A percentile compares a stretch with the other conserved stretches of the same genome.
Conservation (phyloP, 306 rosid genomes). For the Abrus precatorius region DNA sequence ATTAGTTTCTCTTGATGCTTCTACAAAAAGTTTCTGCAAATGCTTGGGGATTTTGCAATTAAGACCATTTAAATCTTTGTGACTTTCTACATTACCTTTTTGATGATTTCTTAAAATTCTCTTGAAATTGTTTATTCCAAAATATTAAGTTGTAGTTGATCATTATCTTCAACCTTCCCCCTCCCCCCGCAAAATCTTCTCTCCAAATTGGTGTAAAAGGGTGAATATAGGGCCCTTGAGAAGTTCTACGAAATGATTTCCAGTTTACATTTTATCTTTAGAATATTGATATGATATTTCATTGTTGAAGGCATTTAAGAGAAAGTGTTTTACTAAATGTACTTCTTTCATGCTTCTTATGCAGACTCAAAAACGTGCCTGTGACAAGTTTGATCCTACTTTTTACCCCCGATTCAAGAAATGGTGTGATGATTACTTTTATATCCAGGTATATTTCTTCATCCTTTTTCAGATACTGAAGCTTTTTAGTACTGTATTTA, state of each 20-base stretch:
- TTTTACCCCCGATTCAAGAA: slow-evolving; percentile 97
- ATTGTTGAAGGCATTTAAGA: slow-evolving; percentile 15
- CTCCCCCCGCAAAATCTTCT: background rate
- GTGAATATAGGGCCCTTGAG: background rate
- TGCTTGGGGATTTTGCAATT: slow-evolving; percentile 23
- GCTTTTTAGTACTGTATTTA: slow-evolving; percentile 30
- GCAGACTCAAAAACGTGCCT: slow-evolving; percentile 81
- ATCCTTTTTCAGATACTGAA: slow-evolving; percentile 33
- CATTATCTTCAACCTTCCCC: background rate
- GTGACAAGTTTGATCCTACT: slow-evolving; percentile 96
- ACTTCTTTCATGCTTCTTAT: slow-evolving; percentile 34
- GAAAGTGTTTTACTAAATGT: slow-evolving; percentile 9
- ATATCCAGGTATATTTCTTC: slow-evolving; percentile 75
- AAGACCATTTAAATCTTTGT: background rate
- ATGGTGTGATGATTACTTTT: slow-evolving; percentile 99
- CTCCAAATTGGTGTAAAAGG: slow-evolving; percentile 9
- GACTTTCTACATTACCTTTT: slow-evolving; percentile 3
- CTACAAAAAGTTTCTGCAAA: background rate
- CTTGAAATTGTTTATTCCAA: background rate
- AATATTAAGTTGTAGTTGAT: background rate
- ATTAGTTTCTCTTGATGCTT: slow-evolving; percentile 3
- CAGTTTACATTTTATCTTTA: slow-evolving; percentile 14
- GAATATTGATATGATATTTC: slow-evolving; percentile 3
- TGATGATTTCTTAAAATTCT: background rate
- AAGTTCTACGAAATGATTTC: slow-evolving; percentile 14